These are phyloP conservation scores for Fusarium metavorans DNA, from an alignment of 2,329 filamentous ascomycete species.

Conservation along the genomic window DNA sequence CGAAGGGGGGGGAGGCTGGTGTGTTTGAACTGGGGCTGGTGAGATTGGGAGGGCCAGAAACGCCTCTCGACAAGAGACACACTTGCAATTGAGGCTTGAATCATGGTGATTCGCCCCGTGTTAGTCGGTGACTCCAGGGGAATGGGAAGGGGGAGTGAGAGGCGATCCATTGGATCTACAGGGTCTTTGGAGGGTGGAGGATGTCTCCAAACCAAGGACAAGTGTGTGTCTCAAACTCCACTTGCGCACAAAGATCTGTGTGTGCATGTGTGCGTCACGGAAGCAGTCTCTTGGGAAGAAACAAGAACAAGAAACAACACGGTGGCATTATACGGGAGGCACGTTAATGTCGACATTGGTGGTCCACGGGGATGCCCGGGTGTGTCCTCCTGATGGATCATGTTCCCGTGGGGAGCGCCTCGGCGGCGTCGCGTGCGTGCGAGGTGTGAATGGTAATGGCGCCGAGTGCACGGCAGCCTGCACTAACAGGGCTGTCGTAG, in stretches of 20 bases:
- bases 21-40: background rate
- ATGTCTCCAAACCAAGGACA: conserved; percentile 27
- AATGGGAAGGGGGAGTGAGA: conserved; percentile 29
- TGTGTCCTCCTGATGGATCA: conserved; percentile 32
- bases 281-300: conserved; percentile 7
- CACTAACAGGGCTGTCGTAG: conserved; percentile 25
- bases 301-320: conserved; percentile 6
- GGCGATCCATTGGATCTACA: conserved; percentile 41
- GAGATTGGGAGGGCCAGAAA: background rate
- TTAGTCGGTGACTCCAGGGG: conserved; percentile 20
- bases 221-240: conserved; percentile 34
- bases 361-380: conserved; percentile 22
- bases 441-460: conserved; percentile 3
- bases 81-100: conserved; percentile 31
- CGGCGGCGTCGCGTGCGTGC: conserved; percentile 1
- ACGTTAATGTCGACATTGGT: background rate
- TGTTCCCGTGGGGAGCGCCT: conserved; percentile 18
- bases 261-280: conserved; percentile 5
- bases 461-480: conserved; percentile 1
- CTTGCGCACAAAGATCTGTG: conserved; percentile 12
- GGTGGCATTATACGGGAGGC: conserved; percentile 21
- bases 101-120: conserved; percentile 24
- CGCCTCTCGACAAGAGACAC: conserved; percentile 6
- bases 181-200: conserved; percentile 35
- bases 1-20: background rate